Conservation (phyloP, 148 eudicot genomes). For the Agrostemma githago region DNA sequence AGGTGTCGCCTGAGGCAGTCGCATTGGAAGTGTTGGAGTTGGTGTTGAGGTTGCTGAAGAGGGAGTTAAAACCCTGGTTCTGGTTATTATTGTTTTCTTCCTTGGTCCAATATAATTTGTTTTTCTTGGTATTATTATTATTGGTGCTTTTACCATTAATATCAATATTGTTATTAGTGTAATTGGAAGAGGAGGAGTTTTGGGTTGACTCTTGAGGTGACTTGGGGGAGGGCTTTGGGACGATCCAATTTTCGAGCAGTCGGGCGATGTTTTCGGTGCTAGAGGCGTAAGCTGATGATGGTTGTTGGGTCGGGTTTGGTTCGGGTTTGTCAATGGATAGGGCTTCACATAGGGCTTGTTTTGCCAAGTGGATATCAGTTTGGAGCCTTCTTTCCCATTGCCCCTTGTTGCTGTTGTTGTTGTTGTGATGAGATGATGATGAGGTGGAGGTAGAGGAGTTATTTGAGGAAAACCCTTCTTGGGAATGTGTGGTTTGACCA, state of each 20-base stretch:
- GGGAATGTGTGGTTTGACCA: slow-evolving; percentile 12
- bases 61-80: slow-evolving; percentile 28
- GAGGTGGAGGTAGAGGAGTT: slow-evolving; percentile 30
- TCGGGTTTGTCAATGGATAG: slow-evolving; percentile 61
- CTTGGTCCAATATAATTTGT: not conserved
- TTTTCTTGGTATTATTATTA: not conserved
- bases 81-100: not conserved
- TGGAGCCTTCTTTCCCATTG: slow-evolving; percentile 95
- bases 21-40: slow-evolving; percentile 22
- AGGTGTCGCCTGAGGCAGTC: slow-evolving; percentile 19
- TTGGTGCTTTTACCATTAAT: not conserved
- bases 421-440: not conserved
- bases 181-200: slow-evolving; percentile 13
- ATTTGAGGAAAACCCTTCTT: slow-evolving; percentile 23
- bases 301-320: not conserved
- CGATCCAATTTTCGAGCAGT: slow-evolving; percentile 63
- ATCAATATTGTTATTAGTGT: not conserved
- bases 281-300: slow-evolving; percentile 41
- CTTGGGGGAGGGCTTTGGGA: slow-evolving; percentile 23
- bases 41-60: slow-evolving; percentile 29
- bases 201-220: slow-evolving; percentile 23
- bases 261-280: slow-evolving; percentile 74
- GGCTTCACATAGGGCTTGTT: slow-evolving; percentile 74
- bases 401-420: slow-evolving; percentile 41
- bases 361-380: slow-evolving; percentile 76